Conservation (phyloP, 2,329 filamentous ascomycete genomes). For the Aspergillus japonicus region DNA sequence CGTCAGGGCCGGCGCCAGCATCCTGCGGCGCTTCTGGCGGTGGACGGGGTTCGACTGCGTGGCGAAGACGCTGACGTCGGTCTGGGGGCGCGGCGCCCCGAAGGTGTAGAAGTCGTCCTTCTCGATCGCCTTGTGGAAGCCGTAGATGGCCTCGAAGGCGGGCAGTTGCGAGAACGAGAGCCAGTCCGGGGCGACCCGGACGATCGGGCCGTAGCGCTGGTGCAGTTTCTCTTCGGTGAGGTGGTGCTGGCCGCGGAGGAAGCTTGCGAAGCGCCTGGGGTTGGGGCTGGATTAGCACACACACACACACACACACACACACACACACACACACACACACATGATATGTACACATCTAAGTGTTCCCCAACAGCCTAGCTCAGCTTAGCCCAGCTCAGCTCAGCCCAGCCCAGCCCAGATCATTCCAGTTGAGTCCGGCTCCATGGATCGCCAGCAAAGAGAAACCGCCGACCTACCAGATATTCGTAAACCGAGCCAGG, state of each 20-base stretch:
- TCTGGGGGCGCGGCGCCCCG: slow-evolving; percentile 2
- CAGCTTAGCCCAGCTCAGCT: no score
- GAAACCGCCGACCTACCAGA: slow-evolving; percentile 6
- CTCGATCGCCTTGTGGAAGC: slow-evolving; percentile 20
- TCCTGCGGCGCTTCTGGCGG: slow-evolving; percentile 17
- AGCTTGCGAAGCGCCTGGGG: slow-evolving; percentile 14
- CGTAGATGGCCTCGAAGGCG: slow-evolving; percentile 21
- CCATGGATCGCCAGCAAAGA: no score
- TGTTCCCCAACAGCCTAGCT: no score
- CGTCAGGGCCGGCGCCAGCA: slow-evolving; percentile 16
- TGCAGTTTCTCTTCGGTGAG: slow-evolving; percentile 16
- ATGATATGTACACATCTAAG: no score
- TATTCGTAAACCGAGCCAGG: slow-evolving; percentile 43
- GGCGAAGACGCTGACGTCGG: slow-evolving; percentile 16
- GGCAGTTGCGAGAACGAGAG: slow-evolving; percentile 17
- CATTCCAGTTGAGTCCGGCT: no score
- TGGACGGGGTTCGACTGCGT: slow-evolving; percentile 13
- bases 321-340: no score
- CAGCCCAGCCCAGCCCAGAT: no score
- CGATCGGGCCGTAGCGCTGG: slow-evolving; percentile 16
- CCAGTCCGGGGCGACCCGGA: slow-evolving; percentile 21
- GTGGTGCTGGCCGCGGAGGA: slow-evolving; percentile 17
- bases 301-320: no score
- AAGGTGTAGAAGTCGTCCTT: slow-evolving; percentile 21
- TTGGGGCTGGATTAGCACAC: no score